phyloP scores from a whole-genome alignment of 176 grass and related monocot species.

The Carex littledalei region DNA sequence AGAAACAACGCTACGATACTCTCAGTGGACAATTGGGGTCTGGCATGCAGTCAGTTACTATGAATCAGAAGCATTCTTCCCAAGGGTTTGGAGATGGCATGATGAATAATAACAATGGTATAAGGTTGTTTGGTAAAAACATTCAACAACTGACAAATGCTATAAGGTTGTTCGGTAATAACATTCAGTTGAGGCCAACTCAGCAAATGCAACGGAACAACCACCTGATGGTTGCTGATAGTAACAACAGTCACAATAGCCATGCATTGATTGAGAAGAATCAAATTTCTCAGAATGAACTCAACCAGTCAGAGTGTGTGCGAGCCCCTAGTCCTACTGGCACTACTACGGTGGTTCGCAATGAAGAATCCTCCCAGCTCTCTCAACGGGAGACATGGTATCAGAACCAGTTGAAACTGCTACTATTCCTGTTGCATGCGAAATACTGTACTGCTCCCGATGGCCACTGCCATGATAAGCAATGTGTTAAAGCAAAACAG shows the following conservation, averaged over 20 bases:
- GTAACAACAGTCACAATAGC: constrained; percentile 37
- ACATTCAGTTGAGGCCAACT: neutral
- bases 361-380: constrained; percentile 35
- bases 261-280: constrained; percentile 53
- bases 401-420: constrained; percentile 64
- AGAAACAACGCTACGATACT: too few species aligned
- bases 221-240: neutral
- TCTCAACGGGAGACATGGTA: constrained; percentile 47
- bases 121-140: neutral
- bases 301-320: constrained; percentile 49
- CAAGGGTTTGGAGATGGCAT: constrained; percentile 48
- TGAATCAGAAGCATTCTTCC: too few species aligned
- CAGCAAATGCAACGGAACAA: neutral
- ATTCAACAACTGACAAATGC: constrained; percentile 45
- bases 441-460: constrained; percentile 50
- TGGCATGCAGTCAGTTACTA: too few species aligned
- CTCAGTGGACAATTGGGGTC: too few species aligned
- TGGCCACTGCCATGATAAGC: constrained; percentile 69
- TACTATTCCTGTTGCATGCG: constrained; percentile 75
- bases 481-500: constrained; percentile 61
- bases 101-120: constrained; percentile 26
- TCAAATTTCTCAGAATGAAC: constrained; percentile 34
- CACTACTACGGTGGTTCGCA: constrained; percentile 19
- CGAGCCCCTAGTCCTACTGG: constrained; percentile 38
- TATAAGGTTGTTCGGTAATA: too few species aligned